These are phyloP conservation scores for Infundibulicybe gibba DNA, from an alignment of 768 basidiomycete species.

Conservation along the genomic window DNA sequence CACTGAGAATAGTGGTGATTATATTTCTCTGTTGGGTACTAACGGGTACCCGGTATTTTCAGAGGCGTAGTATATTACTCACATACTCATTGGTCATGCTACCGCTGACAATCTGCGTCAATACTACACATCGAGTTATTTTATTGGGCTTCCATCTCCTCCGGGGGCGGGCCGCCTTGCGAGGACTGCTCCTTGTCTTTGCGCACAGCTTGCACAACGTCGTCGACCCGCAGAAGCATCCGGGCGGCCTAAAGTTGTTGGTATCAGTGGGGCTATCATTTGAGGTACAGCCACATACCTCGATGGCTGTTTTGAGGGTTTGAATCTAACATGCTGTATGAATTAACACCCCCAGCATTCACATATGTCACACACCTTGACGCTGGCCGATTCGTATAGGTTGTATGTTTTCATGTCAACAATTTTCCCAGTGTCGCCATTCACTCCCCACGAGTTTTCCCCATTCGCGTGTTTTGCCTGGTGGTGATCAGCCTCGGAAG, in stretches of 20 bases:
- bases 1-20: too few species aligned
- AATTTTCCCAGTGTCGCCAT: constrained; percentile 94
- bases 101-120: too few species aligned
- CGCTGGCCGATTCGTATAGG: constrained; percentile 92
- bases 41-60: too few species aligned
- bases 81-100: too few species aligned
- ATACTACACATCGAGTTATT: neutral
- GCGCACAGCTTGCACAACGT: constrained; percentile 86
- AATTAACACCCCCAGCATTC: neutral
- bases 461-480: constrained; percentile 96
- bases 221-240: constrained; percentile 89
- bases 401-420: constrained; percentile 96
- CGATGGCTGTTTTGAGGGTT: constrained; percentile 95
- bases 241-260: constrained; percentile 62
- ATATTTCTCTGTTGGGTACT: too few species aligned
- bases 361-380: constrained; percentile 56
- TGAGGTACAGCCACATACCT: constrained; percentile 40
- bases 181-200: constrained; percentile 62
- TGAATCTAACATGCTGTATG: constrained; percentile 59
- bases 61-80: too few species aligned
- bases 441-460: constrained; percentile 88
- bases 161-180: constrained; percentile 48
- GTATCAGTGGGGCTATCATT: neutral
- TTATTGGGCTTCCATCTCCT: constrained; percentile 33
- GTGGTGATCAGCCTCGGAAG: constrained; percentile 3